Evolutionary conservation across 495 filamentous ascomycete species (phyloP).

Genomic region (Penicillium samsonianum): DNA sequence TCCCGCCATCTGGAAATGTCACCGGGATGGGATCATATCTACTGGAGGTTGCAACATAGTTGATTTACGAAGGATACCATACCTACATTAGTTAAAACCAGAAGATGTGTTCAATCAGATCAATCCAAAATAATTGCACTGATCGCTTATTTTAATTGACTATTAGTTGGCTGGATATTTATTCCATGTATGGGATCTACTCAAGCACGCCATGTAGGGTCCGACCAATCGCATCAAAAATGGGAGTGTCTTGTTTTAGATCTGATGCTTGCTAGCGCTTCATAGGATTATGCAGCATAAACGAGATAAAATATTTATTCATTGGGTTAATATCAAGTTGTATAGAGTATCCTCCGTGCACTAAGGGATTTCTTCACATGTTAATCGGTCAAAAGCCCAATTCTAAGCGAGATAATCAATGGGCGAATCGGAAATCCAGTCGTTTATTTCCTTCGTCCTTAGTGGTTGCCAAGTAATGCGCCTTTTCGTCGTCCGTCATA

Average conservation of each 20-base stretch:
- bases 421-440: conserved; percentile 43
- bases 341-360: neutral
- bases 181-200: neutral
- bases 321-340: neutral
- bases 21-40: conserved; percentile 6
- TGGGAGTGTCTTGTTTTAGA: neutral
- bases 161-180: neutral
- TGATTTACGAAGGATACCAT: neutral
- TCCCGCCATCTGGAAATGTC: neutral
- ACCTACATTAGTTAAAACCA: neutral
- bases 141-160: neutral
- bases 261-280: too few relatives aligned
- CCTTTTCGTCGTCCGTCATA: conserved; percentile 29
- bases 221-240: neutral
- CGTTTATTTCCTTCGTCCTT: conserved; percentile 41
- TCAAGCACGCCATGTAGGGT: conserved; percentile 8
- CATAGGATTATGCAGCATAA: neutral
- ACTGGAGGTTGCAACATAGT: conserved; percentile 10
- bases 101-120: neutral
- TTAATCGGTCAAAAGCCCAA: neutral
- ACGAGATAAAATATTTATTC: neutral
- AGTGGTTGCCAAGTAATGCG: conserved; percentile 37
- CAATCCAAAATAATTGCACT: too few relatives aligned
- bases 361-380: neutral
- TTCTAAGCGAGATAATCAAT: neutral